Conservation (phyloP, 2,329 filamentous ascomycete genomes). For the Gliomastix tumulicola region DNA sequence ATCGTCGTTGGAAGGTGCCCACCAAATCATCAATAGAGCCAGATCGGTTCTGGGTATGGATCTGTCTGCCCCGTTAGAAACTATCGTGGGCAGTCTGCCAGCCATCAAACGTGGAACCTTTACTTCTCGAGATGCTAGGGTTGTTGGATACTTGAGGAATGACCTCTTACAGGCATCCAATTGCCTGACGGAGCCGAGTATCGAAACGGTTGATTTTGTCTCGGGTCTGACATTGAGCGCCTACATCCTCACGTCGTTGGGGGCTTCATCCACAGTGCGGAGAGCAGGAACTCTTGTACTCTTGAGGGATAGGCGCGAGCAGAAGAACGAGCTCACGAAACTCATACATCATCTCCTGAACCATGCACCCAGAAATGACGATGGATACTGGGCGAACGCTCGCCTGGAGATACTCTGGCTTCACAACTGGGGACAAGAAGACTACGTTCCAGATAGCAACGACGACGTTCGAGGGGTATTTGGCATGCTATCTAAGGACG, state of each 20-base stretch:
- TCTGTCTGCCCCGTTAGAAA: constrained; percentile 31
- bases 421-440: constrained; percentile 66
- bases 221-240: constrained; percentile 58
- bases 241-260: constrained; percentile 44
- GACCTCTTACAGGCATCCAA: constrained; percentile 54
- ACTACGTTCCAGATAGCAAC: too few species aligned
- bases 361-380: constrained; percentile 49
- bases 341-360: constrained; percentile 47
- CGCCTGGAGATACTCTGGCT: constrained; percentile 67
- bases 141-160: constrained; percentile 24
- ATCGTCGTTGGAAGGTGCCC: constrained; percentile 52
- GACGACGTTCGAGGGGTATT: constrained; percentile 53
- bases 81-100: too few species aligned
- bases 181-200: constrained; percentile 53
- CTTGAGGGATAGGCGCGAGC: constrained; percentile 55
- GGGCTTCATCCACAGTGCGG: constrained; percentile 42
- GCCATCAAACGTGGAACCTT: too few species aligned
- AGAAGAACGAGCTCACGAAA: constrained; percentile 50
- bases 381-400: constrained; percentile 54
- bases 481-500: constrained; percentile 51
- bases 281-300: constrained; percentile 57
- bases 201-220: constrained; percentile 49
- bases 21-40: constrained; percentile 53
- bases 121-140: too few species aligned
- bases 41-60: constrained; percentile 50